A percentile compares a stretch with the other conserved stretches of the same genome.
These are phyloP conservation scores for Quercus ilex DNA, from an alignment of 306 rosid species.

Conservation along the genomic window DNA sequence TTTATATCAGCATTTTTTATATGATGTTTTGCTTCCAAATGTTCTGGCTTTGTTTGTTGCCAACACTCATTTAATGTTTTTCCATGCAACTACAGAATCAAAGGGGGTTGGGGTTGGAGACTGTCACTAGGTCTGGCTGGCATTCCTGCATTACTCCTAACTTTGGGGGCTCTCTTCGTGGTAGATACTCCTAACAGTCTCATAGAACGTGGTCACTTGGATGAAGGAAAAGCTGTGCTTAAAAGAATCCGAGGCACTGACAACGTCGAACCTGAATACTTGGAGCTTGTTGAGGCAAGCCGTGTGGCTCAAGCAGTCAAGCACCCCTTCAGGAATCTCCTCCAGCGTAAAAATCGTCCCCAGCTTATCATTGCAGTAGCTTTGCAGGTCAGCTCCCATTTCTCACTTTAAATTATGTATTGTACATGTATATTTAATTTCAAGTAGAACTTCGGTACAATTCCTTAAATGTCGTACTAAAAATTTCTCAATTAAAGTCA, in stretches of 20 bases:
- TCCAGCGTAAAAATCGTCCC: slow-evolving; percentile 63
- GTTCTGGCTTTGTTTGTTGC: not conserved
- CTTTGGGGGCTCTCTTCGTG: slow-evolving; percentile 68
- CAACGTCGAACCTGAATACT: slow-evolving; percentile 72
- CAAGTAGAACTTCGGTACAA: no score
- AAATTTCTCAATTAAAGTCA: no score
- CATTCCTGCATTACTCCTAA: slow-evolving; percentile 67
- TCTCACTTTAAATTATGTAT: not conserved
- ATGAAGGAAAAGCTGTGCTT: slow-evolving; percentile 69
- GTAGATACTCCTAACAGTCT: slow-evolving; percentile 93
- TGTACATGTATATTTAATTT: no score
- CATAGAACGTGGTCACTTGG: slow-evolving; percentile 71
- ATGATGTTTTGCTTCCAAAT: not conserved
- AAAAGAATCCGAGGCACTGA: slow-evolving; percentile 67
- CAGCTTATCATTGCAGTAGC: slow-evolving; percentile 69
- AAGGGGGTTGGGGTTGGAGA: slow-evolving; percentile 97
- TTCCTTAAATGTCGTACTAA: no score
- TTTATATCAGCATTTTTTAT: no score
- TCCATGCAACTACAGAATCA: slow-evolving; percentile 35
- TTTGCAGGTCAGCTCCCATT: slow-evolving; percentile 45
- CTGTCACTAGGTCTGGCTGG: slow-evolving; percentile 80
- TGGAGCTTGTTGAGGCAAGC: slow-evolving; percentile 75
- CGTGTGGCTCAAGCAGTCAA: slow-evolving; percentile 61
- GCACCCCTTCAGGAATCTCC: slow-evolving; percentile 73
- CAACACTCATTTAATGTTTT: not conserved